These are phyloP conservation scores for Karstenula rhodostoma DNA, from an alignment of 2,329 filamentous ascomycete species.

Conservation along the genomic window DNA sequence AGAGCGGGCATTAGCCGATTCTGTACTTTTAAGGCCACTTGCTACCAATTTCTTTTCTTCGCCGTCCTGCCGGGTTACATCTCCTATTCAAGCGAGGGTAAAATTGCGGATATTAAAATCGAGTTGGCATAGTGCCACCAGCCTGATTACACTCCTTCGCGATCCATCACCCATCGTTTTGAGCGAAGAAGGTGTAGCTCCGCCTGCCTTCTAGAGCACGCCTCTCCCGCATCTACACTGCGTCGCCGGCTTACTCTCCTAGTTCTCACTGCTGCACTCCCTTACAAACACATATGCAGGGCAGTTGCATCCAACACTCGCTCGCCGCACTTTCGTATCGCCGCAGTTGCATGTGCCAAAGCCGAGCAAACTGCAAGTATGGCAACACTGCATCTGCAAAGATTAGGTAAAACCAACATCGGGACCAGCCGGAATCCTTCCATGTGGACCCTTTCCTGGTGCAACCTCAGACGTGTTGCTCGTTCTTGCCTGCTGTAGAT, in stretches of 20 bases:
- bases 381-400: not conserved
- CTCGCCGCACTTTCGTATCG: not conserved
- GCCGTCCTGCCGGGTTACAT: conserved; percentile 27
- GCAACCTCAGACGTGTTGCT: conserved; percentile 2
- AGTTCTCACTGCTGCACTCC: conserved; percentile 1
- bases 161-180: not conserved
- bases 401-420: conserved; percentile 2
- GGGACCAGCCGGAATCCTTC: not conserved
- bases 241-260: conserved; percentile 6
- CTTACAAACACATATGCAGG: conserved; percentile 9
- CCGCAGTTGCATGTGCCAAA: conserved; percentile 3
- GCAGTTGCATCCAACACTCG: conserved; percentile 10
- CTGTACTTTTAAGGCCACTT: conserved; percentile 16
- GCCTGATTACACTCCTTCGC: not conserved
- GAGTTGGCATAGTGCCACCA: conserved; percentile 1
- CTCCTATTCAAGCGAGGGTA: conserved; percentile 21
- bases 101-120: conserved; percentile 1
- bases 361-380: conserved; percentile 2
- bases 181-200: not conserved
- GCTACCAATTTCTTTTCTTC: conserved; percentile 25
- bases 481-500: not conserved
- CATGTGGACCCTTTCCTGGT: not conserved
- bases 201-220: conserved; percentile 8
- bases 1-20: conserved; percentile 5
- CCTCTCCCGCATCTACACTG: conserved; percentile 2